Evolutionary conservation across 108 stramenopile species (phyloP).

Genomic region (Stephanodiscus triporus): DNA sequence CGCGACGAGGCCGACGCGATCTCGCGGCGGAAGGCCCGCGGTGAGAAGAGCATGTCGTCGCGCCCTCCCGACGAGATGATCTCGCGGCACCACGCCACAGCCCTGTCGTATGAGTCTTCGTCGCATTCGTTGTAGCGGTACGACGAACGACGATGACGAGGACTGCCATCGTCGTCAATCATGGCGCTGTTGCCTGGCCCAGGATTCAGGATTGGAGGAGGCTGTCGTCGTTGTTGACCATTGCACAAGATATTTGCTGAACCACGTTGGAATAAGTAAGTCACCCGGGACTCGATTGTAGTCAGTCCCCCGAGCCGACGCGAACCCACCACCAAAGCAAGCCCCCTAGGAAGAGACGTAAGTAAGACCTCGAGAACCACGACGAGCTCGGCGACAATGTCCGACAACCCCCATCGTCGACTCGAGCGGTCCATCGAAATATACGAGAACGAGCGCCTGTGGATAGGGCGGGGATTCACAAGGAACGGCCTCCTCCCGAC

Average conservation of each 20-base stretch:
- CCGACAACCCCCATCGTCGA: neutral
- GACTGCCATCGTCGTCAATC: neutral
- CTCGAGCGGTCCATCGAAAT: conserved; percentile 44
- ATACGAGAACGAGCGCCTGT: conserved; percentile 68
- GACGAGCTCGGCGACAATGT: too few species aligned
- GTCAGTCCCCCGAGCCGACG: too few species aligned
- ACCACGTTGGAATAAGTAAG: too few species aligned
- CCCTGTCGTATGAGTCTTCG: conserved; percentile 42
- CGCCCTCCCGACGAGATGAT: conserved; percentile 34
- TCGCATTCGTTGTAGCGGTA: neutral
- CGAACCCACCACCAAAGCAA: too few species aligned
- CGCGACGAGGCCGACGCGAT: conserved; percentile 39
- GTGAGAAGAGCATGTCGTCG: conserved; percentile 59
- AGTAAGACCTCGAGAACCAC: too few species aligned
- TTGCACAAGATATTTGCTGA: too few species aligned
- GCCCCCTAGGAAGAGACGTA: too few species aligned
- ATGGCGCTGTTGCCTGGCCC: too few species aligned
- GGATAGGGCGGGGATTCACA: conserved; percentile 68
- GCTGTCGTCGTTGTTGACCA: too few species aligned
- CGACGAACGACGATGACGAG: neutral
- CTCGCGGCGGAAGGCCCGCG: conserved; percentile 40
- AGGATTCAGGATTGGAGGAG: too few species aligned
- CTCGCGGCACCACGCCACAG: conserved; percentile 58
- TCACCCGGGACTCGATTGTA: too few species aligned
- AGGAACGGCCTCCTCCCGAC: conserved; percentile 60